Base-by-base conservation (phyloP, 2,329 filamentous ascomycete genomes). In the Arthrobotrys sinensis region DNA sequence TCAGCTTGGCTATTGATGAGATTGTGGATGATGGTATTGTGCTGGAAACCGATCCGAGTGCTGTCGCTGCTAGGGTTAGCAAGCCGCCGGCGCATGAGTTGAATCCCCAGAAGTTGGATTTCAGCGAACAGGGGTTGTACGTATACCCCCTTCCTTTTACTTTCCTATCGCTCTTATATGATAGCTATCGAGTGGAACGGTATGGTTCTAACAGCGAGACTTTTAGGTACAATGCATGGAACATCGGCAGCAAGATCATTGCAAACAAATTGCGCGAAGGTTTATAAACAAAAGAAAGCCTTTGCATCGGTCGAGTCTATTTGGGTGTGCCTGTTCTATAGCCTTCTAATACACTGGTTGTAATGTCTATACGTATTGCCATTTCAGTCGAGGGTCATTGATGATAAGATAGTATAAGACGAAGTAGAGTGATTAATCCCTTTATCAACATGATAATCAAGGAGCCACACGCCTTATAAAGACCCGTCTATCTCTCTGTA, bases 21-120 rank as follows among this genome's bases (percentile, higher is more conserved):
- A 95, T 96, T 80, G 90, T 96, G 67, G 94, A 97, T 85, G 94
- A 97, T 83, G 96, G 96, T 78, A 96, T 98, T 84, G 95, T 99
- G 82, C 90, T 99, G 79, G 96, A 99, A 87, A 98, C 95, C 0
- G 96, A 99, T 84, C 94, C 96, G 0, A 95, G 96, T 80, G 92
- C 97, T 82, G 93, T 99, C 81, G 92, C 95, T 60, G 94, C 94
- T 84, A 88, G 96, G 81, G 96, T 98, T 82, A 97, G 93, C 88
- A 91, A 92, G 85, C 94, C 96, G 46, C 96, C 96, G 8, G 91
- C 91, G 48, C 92, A 97, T 83, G 96, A 99, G 86, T 50, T 79
- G 68, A 79, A 73, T 45, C 52, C 75, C 21, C 75, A 79, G 40
- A 79, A 73, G 57, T 50, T 73, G 68, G 69, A 72, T 38, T 79